Conservation (phyloP, 805 yeast species). For the Kodamaea nitidulidarum region DNA sequence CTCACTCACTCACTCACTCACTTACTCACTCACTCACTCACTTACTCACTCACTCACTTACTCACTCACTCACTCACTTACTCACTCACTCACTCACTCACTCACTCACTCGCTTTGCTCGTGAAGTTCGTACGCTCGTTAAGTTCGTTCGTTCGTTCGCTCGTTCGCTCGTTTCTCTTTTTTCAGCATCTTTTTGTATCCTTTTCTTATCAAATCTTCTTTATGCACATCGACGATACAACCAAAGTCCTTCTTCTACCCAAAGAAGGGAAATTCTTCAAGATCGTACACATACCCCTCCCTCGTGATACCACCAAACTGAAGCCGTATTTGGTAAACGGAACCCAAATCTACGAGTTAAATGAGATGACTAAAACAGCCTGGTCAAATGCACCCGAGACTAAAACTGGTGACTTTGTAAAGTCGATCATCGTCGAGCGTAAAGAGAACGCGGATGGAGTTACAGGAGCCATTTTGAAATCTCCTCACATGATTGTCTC, state of each 20-base stretch:
- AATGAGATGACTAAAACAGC: conserved; percentile 5
- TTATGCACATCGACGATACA: conserved; percentile 4
- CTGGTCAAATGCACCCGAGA: not conserved
- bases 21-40: too few relatives aligned
- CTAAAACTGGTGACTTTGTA: conserved; percentile 5
- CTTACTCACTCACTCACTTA: too few relatives aligned
- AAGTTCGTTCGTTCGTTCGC: too few relatives aligned
- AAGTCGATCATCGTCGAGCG: conserved; percentile 5
- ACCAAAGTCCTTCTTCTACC: conserved; percentile 8
- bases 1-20: too few relatives aligned
- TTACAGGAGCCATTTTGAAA: conserved; percentile 38
- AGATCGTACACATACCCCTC: conserved; percentile 1
- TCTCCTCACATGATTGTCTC: conserved; percentile 37
- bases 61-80: too few relatives aligned
- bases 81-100: too few relatives aligned
- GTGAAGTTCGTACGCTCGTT: too few relatives aligned
- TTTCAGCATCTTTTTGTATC: not conserved
- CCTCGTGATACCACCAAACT: conserved; percentile 5
- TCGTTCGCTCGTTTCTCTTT: too few relatives aligned
- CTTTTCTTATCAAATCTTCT: not conserved
- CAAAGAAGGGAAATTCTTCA: not conserved
- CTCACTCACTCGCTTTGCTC: too few relatives aligned
- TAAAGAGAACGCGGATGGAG: too few relatives aligned
- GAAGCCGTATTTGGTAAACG: conserved; percentile 5
- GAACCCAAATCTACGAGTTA: conserved; percentile 3